A percentile compares a stretch with the other conserved stretches of the same genome.
phyloP scores from a whole-genome alignment of 163 green algal genomes.

The Picocystis sp. region DNA sequence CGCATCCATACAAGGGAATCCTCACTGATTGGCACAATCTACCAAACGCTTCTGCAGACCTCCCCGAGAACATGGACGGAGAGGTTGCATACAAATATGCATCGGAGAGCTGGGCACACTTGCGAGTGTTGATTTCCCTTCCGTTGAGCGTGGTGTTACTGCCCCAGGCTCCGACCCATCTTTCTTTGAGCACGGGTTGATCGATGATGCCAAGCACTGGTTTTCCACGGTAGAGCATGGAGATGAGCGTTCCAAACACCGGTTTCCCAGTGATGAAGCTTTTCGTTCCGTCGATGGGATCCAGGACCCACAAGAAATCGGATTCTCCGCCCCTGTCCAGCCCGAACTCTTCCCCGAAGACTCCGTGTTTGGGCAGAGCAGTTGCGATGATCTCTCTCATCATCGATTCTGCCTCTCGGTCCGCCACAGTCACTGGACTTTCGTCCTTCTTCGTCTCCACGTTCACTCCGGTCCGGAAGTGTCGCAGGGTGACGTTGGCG shows the following conservation, averaged over 20 bases:
- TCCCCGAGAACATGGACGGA: conserved; percentile 79
- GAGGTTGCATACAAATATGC: conserved; percentile 86
- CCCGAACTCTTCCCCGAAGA: conserved; percentile 52
- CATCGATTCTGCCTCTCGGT: conserved; percentile 48
- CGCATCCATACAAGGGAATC: conserved; percentile 51
- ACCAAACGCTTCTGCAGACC: conserved; percentile 3
- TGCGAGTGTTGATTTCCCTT: conserved; percentile 21
- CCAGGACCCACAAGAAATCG: conserved; percentile 41
- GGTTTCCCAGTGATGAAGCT: conserved; percentile 97
- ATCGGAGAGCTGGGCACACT: conserved; percentile 29
- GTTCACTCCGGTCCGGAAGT: conserved; percentile 46
- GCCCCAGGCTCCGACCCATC: conserved; percentile 72
- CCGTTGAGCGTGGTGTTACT: conserved; percentile 65
- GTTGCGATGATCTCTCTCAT: conserved; percentile 41
- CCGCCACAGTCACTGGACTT: conserved; percentile 73
- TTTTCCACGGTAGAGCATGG: conserved; percentile 60
- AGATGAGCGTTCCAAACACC: conserved; percentile 86
- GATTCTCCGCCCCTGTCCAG: conserved; percentile 51
- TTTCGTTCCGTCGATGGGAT: conserved; percentile 96
- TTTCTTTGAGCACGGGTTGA: conserved; percentile 74
- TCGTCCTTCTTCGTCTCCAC: conserved; percentile 66
- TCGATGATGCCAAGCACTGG: conserved; percentile 89
- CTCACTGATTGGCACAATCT: conserved; percentile 3
- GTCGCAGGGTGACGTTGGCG: conserved; percentile 26
- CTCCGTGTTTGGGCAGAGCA: conserved; percentile 45